Percentiles rank a stretch among this genome's conserved stretches.
These are phyloP conservation scores for Monilinia vaccinii-corymbosi DNA, from an alignment of 2,329 filamentous ascomycete species.

Conservation along the genomic window DNA sequence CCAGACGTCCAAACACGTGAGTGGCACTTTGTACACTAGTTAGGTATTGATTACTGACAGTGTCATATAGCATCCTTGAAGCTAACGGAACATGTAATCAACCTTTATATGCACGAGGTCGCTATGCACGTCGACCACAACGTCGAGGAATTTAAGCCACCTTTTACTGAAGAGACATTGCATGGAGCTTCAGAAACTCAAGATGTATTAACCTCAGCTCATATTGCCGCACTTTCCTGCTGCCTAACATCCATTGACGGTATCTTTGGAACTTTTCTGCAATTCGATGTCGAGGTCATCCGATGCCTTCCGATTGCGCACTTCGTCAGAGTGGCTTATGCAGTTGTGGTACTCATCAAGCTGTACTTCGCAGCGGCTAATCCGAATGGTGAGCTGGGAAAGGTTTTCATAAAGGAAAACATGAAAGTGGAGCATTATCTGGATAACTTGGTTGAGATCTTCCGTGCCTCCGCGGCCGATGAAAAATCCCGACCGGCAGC, in stretches of 20 bases:
- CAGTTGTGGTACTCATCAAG: conserved; percentile 49
- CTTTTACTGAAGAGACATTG: conserved; percentile 28
- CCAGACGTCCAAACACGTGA: conserved; percentile 29
- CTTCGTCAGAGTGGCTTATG: conserved; percentile 46
- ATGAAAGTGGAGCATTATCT: conserved; percentile 60
- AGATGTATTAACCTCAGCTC: conserved; percentile 29
- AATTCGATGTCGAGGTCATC: conserved; percentile 38
- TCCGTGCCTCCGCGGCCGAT: conserved; percentile 52
- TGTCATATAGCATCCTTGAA: conserved; percentile 35
- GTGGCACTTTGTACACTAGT: conserved; percentile 6
- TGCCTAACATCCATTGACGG: conserved; percentile 45
- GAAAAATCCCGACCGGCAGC: conserved; percentile 56
- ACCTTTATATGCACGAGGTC: conserved; percentile 51
- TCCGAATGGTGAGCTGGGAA: conserved; percentile 57
- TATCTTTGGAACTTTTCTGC: conserved; percentile 42
- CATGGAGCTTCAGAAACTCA: conserved; percentile 13
- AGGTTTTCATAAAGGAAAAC: conserved; percentile 57
- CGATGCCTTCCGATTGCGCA: conserved; percentile 41
- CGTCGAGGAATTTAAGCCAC: conserved; percentile 40
- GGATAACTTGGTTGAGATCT: conserved; percentile 59
- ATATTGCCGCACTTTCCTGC: conserved; percentile 43
- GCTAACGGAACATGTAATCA: conserved; percentile 43
- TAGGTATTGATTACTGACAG: conserved; percentile 10
- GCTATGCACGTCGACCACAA: conserved; percentile 48
- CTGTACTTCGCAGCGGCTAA: conserved; percentile 52